Evolutionary conservation across 352 stramenopile species (phyloP).

Genomic region (Globisporangium viniferum): DNA sequence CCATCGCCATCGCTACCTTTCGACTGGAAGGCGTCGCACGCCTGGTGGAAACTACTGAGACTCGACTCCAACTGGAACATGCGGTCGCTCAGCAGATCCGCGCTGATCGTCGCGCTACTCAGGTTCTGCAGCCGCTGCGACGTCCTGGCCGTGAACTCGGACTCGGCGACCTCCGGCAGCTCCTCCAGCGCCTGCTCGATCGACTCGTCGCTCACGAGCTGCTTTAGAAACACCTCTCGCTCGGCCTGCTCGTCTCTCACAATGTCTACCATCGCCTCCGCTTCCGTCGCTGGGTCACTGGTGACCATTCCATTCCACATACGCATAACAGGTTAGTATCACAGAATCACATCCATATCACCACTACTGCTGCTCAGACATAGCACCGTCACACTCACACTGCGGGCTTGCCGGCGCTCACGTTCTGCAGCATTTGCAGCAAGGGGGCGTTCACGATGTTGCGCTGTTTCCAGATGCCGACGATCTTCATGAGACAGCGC

Average conservation of each 20-base stretch:
- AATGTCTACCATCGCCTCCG: conserved; percentile 16
- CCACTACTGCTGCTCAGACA: no score
- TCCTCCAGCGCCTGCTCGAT: conserved; percentile 59
- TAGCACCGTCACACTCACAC: conserved; percentile 24
- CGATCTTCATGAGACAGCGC: conserved; percentile 82
- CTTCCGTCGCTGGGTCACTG: conserved; percentile 29
- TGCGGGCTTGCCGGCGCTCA: conserved; percentile 64
- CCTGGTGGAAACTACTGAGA: conserved; percentile 70
- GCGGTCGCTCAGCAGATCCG: conserved; percentile 81
- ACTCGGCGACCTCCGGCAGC: conserved; percentile 64
- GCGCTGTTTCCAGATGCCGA: conserved; percentile 83
- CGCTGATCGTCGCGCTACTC: conserved; percentile 77
- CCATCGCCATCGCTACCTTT: conserved; percentile 11
- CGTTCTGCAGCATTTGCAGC: conserved; percentile 67
- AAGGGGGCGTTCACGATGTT: conserved; percentile 48
- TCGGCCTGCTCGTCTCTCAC: conserved; percentile 27
- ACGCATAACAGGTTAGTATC: conserved; percentile 3
- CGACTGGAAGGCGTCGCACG: conserved; percentile 39
- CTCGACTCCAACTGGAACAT: conserved; percentile 88
- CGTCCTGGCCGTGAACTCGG: conserved; percentile 37
- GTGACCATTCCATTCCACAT: not conserved
- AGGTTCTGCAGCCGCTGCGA: conserved; percentile 61
- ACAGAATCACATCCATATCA: conserved; percentile 5
- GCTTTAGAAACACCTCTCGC: conserved; percentile 26
- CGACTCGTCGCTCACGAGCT: conserved; percentile 35